Percentiles rank a stretch among this genome's conserved stretches.
Conservation (phyloP, 2,329 filamentous ascomycete species). For the Scedosporium aurantiacum region DNA sequence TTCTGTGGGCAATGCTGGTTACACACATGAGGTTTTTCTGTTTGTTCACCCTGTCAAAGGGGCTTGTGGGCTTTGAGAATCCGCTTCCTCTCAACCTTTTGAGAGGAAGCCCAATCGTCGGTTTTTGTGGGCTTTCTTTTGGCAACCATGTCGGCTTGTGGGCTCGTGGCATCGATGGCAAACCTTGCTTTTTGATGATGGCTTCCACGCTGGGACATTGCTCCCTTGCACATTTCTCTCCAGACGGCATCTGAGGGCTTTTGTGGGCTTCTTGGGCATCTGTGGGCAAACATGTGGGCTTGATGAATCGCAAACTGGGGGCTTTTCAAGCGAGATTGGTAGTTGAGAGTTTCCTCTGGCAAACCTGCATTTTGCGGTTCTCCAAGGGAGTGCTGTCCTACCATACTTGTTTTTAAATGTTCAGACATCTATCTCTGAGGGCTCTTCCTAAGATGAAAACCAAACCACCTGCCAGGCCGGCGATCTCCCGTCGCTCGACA, state of each 20-base stretch:
- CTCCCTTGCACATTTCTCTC: conserved; percentile 11
- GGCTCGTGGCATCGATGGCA: conserved; percentile 24
- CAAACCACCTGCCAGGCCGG: neutral
- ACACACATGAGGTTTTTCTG: conserved; percentile 29
- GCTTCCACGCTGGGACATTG: conserved; percentile 4
- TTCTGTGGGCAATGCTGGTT: conserved; percentile 35
- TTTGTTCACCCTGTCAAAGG: conserved; percentile 19
- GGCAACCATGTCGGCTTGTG: conserved; percentile 21
- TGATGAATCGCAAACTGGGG: neutral
- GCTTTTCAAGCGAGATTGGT: neutral
- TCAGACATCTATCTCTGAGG: neutral
- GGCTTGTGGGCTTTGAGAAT: conserved; percentile 43
- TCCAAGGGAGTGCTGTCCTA: neutral
- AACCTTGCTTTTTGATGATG: neutral
- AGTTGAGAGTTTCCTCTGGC: neutral
- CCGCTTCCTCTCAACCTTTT: conserved; percentile 21
- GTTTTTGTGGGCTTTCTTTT: conserved; percentile 23
- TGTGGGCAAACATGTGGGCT: conserved; percentile 2
- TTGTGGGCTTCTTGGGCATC: conserved; percentile 16
- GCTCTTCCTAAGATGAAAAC: neutral
- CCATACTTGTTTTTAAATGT: neutral
- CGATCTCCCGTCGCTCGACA: neutral
- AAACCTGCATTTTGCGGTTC: neutral
- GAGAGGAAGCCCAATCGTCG: conserved; percentile 32
- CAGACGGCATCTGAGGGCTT: conserved; percentile 16